Evolutionary conservation across 768 basidiomycete species (phyloP).

Genomic region (Termitomyces titanicus): DNA sequence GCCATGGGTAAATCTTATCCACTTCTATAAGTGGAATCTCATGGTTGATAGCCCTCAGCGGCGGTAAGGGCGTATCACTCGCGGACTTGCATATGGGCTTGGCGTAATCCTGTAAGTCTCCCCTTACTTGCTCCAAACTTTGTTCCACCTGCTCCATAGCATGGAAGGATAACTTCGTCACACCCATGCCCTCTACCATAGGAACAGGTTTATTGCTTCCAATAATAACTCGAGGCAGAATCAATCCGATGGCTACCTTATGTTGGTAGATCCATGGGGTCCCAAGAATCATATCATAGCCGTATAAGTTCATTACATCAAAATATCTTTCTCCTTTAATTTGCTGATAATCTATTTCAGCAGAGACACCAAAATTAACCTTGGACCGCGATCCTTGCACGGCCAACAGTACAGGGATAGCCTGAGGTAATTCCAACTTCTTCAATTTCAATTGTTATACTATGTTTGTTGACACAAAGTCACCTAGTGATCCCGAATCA

Average conservation of each 20-base stretch:
- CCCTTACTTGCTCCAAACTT: slow-evolving; percentile 7
- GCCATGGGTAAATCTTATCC: slow-evolving; percentile 27
- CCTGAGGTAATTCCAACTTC: not conserved
- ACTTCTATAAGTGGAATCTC: not conserved
- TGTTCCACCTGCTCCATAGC: not conserved
- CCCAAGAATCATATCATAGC: slow-evolving; percentile 24
- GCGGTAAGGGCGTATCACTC: too few relatives aligned
- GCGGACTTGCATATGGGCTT: too few relatives aligned
- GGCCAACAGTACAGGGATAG: not conserved
- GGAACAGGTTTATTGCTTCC: not conserved
- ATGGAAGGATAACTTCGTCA: slow-evolving; percentile 2
- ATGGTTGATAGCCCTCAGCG: too few relatives aligned
- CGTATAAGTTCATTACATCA: not conserved
- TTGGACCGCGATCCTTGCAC: not conserved
- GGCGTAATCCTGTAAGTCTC: slow-evolving; percentile 11
- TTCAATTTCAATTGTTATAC: not conserved
- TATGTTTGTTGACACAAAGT: not conserved
- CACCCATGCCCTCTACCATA: slow-evolving; percentile 3
- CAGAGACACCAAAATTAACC: not conserved
- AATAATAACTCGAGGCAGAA: not conserved
- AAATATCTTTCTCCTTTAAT: not conserved
- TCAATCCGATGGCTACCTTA: slow-evolving; percentile 17
- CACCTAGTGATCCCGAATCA: not conserved
- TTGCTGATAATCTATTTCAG: not conserved
- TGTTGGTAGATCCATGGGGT: too few relatives aligned